These are phyloP conservation scores for Eucalyptus regnans DNA, from an alignment of 345 rosid species.

Conservation along the genomic window DNA sequence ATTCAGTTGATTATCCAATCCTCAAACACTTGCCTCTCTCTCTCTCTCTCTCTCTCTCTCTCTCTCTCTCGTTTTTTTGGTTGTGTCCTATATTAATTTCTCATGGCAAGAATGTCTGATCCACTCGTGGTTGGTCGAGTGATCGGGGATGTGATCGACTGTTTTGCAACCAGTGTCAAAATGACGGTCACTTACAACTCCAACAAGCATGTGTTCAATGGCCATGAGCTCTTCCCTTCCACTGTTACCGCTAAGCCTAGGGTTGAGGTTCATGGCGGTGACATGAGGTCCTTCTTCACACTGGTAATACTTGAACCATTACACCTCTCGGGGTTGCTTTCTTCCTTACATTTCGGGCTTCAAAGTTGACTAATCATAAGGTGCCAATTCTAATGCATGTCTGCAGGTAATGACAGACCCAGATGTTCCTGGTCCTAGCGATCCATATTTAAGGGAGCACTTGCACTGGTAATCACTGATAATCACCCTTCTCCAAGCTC, in stretches of 20 bases:
- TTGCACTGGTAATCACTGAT: conserved; percentile 61
- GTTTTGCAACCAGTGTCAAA: conserved; percentile 41
- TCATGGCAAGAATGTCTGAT: conserved; percentile 11
- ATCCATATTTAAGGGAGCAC: conserved; percentile 90
- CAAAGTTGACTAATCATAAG: neutral
- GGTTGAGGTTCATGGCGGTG: conserved; percentile 84
- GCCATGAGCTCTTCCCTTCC: conserved; percentile 87
- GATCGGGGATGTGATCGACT: conserved; percentile 79
- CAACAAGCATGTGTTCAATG: conserved; percentile 75
- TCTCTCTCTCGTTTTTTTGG: neutral
- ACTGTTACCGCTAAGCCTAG: conserved; percentile 56
- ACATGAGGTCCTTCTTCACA: conserved; percentile 92
- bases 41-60: neutral
- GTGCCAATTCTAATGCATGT: neutral
- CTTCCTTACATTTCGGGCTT: neutral
- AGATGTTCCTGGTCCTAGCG: conserved; percentile 98
- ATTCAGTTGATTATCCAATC: neutral
- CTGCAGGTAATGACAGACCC: conserved; percentile 95
- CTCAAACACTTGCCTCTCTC: neutral
- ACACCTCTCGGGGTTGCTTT: neutral
- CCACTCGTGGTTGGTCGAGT: conserved; percentile 88
- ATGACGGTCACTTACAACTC: conserved; percentile 59
- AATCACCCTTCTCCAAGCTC: neutral
- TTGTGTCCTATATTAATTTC: neutral
- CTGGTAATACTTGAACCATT: conserved; percentile 31